Percentiles rank a stretch among this genome's conserved stretches.
phyloP scores from a whole-genome alignment of 2,329 filamentous ascomycete genomes.

The Ceratocystis colombiana region DNA sequence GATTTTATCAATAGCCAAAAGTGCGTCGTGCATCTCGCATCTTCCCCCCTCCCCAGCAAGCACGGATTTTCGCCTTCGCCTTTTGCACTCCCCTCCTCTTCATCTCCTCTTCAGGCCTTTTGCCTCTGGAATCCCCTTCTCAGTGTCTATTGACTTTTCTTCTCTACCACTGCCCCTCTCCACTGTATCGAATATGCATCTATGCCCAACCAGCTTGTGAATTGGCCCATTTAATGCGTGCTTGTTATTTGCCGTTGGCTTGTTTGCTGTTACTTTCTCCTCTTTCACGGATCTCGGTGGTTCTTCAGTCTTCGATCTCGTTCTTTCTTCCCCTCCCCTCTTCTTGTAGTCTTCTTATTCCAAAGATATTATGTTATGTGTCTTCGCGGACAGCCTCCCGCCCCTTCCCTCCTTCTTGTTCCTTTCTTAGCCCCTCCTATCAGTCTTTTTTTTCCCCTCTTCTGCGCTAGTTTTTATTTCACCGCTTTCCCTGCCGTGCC shows the following conservation, averaged over 20 bases:
- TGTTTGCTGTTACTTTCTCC: not conserved
- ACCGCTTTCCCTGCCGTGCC: not conserved
- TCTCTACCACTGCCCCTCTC: not conserved
- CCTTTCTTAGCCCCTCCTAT: no score
- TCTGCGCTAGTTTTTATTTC: not conserved
- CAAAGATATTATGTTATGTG: no score
- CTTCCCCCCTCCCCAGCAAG: not conserved
- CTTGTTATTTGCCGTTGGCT: not conserved
- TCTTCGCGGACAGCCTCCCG: no score
- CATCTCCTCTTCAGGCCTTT: conserved; percentile 5
- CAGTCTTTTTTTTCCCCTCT: not conserved
- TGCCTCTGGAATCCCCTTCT: not conserved
- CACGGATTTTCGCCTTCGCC: not conserved
- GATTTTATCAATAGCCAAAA: conserved; percentile 4
- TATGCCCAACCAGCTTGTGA: conserved; percentile 4
- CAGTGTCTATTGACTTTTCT: not conserved
- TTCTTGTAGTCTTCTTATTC: not conserved
- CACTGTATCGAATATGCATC: conserved; percentile 14
- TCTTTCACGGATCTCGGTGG: not conserved
- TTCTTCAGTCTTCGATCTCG: conserved; percentile 8
- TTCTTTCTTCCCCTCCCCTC: conserved; percentile 10
- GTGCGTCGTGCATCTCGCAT: not conserved
- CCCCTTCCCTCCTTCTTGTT: no score
- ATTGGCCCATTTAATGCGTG: not conserved
- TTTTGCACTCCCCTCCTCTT: not conserved